phyloP scores from a whole-genome alignment of 768 basidiomycete genomes.

The Thelephora ganbajun region DNA sequence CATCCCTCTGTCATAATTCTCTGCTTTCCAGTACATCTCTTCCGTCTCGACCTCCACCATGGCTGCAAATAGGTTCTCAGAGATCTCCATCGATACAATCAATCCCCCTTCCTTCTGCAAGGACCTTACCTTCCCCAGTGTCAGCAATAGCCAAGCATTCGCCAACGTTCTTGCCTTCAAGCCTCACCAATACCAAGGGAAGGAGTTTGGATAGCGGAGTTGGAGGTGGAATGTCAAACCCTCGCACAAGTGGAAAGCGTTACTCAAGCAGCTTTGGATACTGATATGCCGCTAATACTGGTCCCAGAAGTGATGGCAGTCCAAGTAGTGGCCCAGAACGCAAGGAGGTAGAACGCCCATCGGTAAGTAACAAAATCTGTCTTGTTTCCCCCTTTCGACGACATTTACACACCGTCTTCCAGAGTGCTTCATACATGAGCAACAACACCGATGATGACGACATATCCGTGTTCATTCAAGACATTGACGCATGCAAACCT shows the following conservation, averaged over 20 bases:
- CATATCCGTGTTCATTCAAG: constrained; percentile 63
- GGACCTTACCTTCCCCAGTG: constrained; percentile 15
- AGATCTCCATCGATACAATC: background rate
- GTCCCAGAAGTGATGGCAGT: constrained; percentile 22
- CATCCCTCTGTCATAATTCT: constrained; percentile 32
- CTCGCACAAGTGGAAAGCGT: constrained; percentile 27
- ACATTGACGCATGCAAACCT: constrained; percentile 60
- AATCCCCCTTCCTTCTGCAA: background rate
- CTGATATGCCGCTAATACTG: constrained; percentile 36
- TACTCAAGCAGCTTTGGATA: constrained; percentile 75
- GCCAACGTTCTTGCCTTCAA: constrained; percentile 24
- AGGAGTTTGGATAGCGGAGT: constrained; percentile 4
- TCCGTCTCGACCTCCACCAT: constrained; percentile 18
- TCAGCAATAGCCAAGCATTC: constrained; percentile 24
- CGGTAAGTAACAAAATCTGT: constrained; percentile 8
- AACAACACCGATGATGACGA: constrained; percentile 58
- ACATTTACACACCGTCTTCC: constrained; percentile 2
- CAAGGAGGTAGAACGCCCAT: constrained; percentile 12
- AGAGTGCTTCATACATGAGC: constrained; percentile 32
- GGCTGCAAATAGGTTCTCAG: background rate
- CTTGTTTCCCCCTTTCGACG: background rate
- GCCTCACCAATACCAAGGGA: constrained; percentile 22
- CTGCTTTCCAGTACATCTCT: constrained; percentile 24
- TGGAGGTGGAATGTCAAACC: constrained; percentile 1
- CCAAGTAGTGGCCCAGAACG: constrained; percentile 21